Evolutionary conservation across 1,284 basidiomycete genomes (phyloP).

Genomic region (Cryptococcus sp.): DNA sequence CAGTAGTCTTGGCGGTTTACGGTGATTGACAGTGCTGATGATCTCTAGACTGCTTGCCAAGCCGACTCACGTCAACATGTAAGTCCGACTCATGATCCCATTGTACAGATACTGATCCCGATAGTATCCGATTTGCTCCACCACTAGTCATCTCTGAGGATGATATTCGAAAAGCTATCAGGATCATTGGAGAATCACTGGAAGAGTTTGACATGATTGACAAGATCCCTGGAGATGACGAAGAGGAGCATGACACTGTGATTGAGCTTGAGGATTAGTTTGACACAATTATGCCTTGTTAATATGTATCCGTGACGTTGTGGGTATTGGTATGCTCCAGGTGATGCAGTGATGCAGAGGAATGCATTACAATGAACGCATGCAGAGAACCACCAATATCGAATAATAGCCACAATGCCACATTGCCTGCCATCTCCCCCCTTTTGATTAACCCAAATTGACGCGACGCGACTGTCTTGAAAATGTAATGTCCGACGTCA

Average conservation of each 20-base stretch:
- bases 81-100: conserved; percentile 32
- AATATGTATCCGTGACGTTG: no score
- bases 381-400: no score
- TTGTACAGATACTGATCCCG: conserved; percentile 5
- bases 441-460: no score
- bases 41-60: conserved; percentile 58
- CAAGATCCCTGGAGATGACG: conserved; percentile 63
- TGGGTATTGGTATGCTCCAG: no score
- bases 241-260: conserved; percentile 33
- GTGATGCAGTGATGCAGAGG: no score
- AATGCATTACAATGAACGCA: no score
- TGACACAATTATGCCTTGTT: background rate
- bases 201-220: conserved; percentile 76
- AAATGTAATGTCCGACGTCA: no score
- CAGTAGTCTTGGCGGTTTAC: conserved; percentile 6
- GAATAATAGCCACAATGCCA: no score
- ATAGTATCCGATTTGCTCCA: conserved; percentile 88
- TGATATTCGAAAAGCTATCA: conserved; percentile 70
- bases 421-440: no score
- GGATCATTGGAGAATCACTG: conserved; percentile 71
- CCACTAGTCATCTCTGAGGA: conserved; percentile 87
- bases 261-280: conserved; percentile 20
- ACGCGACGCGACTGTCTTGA: no score
- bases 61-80: conserved; percentile 94
- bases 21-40: background rate